A percentile compares a stretch with the other conserved stretches of the same genome.
These are phyloP conservation scores for Escovopsis sp. DNA, from an alignment of 2,329 filamentous ascomycete species.

Conservation along the genomic window DNA sequence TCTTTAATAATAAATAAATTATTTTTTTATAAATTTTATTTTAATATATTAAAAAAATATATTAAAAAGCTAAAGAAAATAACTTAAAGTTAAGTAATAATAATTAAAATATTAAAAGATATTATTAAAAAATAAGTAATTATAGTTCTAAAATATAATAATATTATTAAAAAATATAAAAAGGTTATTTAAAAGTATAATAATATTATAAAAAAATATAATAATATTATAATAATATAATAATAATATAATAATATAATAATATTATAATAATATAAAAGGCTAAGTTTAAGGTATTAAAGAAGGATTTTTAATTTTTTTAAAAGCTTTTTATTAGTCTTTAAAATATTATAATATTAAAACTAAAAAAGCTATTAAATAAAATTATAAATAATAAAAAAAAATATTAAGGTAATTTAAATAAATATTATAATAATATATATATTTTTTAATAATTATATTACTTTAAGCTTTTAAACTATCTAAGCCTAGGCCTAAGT, in stretches of 20 bases:
- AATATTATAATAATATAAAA: neutral
- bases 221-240: neutral
- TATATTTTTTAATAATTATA: neutral
- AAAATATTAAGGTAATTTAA: neutral
- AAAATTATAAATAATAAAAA: neutral
- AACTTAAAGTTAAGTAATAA: neutral
- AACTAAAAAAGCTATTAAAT: neutral
- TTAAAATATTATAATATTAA: neutral
- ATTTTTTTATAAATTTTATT: neutral
- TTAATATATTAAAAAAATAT: neutral
- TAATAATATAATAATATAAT: neutral
- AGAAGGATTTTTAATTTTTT: neutral
- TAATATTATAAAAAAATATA: neutral
- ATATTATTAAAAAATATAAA: too few relatives aligned
- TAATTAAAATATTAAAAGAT: neutral
- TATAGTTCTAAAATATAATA: too few relatives aligned
- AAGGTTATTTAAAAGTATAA: too few relatives aligned
- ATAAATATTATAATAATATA: neutral
- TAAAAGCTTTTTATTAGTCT: neutral
- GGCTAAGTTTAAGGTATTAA: neutral
- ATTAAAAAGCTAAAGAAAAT: too few relatives aligned
- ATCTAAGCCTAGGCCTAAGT: too few relatives aligned
- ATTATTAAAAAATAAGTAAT: too few relatives aligned
- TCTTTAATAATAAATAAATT: neutral
- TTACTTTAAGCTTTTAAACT: neutral